Evolutionary conservation across 257 asterid genomes (phyloP).

Genomic region (Pogostemon cablin): DNA sequence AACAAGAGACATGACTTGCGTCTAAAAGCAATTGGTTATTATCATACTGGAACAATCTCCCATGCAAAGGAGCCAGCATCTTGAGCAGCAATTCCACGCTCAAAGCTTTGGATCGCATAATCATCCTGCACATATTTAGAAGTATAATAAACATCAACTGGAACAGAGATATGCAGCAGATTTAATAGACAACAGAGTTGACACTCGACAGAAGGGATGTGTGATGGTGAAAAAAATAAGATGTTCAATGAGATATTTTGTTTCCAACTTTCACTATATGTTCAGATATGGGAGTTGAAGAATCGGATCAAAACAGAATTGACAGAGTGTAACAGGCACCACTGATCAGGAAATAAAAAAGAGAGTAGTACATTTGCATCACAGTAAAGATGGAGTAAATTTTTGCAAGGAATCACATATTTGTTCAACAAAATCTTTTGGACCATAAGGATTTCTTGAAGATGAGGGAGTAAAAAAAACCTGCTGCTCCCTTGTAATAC

Average conservation of each 20-base stretch:
- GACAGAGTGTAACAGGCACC: conserved; percentile 7
- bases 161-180: conserved; percentile 1
- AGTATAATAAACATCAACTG: conserved; percentile 29
- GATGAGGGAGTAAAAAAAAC: conserved; percentile 42
- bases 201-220: neutral
- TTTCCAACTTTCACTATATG: neutral
- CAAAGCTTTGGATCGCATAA: conserved; percentile 92
- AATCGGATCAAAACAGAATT: neutral
- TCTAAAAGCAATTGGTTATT: conserved; percentile 20
- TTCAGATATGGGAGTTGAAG: neutral
- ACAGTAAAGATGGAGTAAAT: conserved; percentile 8
- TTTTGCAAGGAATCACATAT: conserved; percentile 8
- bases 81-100: conserved; percentile 98
- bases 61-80: conserved; percentile 77
- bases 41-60: conserved; percentile 91
- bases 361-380: neutral
- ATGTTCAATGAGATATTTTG: neutral
- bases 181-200: conserved; percentile 2
- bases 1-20: conserved; percentile 20
- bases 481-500: conserved; percentile 89
- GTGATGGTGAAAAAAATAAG: conserved; percentile 2
- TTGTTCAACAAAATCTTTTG: neutral
- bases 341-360: neutral
- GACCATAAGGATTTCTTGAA: conserved; percentile 15
- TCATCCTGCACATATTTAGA: conserved; percentile 58